Conservation (phyloP, 805 yeast species). For the Suhomyces sp. region DNA sequence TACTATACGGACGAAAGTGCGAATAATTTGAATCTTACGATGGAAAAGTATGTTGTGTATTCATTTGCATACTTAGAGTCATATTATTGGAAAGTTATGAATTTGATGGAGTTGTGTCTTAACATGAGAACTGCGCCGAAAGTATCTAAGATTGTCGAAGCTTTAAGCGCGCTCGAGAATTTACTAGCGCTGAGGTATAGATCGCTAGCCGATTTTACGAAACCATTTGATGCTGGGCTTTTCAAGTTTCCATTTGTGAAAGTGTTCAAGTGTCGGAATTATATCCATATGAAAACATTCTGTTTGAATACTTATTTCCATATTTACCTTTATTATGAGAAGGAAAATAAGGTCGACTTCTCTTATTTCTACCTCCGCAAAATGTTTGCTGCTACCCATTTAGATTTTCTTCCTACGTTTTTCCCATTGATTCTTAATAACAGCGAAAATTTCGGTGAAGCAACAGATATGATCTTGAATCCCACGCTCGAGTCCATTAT, state of each 20-base stretch:
- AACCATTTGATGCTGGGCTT: constrained; percentile 6
- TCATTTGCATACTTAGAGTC: constrained; percentile 26
- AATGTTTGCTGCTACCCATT: constrained; percentile 19
- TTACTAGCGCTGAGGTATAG: constrained; percentile 1
- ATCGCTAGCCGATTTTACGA: constrained; percentile 1
- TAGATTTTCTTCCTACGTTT: constrained; percentile 33
- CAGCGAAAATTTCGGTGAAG: constrained; percentile 36
- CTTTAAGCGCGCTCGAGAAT: constrained; percentile 6
- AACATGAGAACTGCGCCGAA: constrained; percentile 18
- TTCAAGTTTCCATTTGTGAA: constrained; percentile 11
- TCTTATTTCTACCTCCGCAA: constrained; percentile 37
- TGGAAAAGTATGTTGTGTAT: constrained; percentile 37
- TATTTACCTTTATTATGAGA: constrained; percentile 42
- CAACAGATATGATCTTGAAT: constrained; percentile 41
- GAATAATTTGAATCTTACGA: constrained; percentile 31
- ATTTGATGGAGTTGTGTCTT: constrained; percentile 23
- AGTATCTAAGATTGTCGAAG: constrained; percentile 18
- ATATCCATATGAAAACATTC: constrained; percentile 19
- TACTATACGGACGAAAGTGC: constrained; percentile 34
- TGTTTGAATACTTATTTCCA: constrained; percentile 28
- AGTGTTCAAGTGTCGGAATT: constrained; percentile 15
- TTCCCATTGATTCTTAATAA: constrained; percentile 31
- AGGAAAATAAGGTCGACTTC: constrained; percentile 20
- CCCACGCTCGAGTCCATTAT: constrained; percentile 31
- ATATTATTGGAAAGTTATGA: constrained; percentile 28